A percentile compares a stretch with the other conserved stretches of the same genome.
Conservation (phyloP, 306 rosid genomes). For the Prunus mume region DNA sequence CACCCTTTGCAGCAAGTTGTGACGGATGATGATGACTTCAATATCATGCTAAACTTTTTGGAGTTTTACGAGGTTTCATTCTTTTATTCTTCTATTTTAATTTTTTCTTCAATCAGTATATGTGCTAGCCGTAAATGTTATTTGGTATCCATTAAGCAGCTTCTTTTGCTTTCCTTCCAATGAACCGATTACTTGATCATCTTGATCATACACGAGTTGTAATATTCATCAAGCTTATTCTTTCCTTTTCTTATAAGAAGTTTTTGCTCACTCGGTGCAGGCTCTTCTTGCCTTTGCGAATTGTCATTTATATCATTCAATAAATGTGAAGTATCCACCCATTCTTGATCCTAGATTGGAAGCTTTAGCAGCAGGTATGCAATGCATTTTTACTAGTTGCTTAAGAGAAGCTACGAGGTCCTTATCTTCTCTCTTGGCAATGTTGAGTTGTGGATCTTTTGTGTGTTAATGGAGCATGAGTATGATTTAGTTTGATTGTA, state of each 20-base stretch:
- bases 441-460: constrained; percentile 4
- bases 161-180: background rate
- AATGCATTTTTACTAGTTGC: background rate
- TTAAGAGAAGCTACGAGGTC: background rate
- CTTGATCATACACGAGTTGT: too few species aligned
- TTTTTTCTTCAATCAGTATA: background rate
- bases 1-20: constrained; percentile 90
- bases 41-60: constrained; percentile 68
- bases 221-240: too few species aligned
- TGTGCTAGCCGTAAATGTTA: background rate
- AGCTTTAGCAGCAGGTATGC: constrained; percentile 73
- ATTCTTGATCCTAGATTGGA: constrained; percentile 75
- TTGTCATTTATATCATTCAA: constrained; percentile 70
- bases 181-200: background rate
- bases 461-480: background rate
- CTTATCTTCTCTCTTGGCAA: background rate
- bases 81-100: background rate
- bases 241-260: background rate
- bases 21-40: constrained; percentile 68
- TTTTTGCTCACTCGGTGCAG: constrained; percentile 33
- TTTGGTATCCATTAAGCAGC: background rate
- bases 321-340: constrained; percentile 83
- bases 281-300: constrained; percentile 73
- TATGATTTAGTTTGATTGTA: constrained; percentile 27
- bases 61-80: constrained; percentile 72